Base-by-base conservation (phyloP, 371 early-diverging fungal genomes). In the Entomophthora muscae region DNA sequence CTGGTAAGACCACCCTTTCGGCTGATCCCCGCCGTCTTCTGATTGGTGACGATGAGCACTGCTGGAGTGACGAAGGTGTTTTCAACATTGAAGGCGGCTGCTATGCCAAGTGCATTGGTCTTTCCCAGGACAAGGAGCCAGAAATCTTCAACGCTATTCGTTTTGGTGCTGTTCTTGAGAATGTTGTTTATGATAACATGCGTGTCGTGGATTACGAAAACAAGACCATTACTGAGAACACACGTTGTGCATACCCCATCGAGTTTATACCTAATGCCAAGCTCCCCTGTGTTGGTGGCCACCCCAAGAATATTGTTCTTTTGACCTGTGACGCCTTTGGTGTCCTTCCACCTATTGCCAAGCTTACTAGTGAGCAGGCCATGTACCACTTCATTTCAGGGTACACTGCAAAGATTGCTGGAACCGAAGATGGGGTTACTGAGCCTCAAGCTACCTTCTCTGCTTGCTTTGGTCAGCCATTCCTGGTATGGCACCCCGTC, bases 41-140 rank as follows among this genome's bases (percentile, higher is more conserved):
- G 67, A 95, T 97, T 72, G 98, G 98, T 74, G 98, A 97, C 75
- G 98, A 97, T 73, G 98, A 97, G 76, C 98, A 97, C 77, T 95
- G 95, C 78, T 97, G 98, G 96, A 84, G 86, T 27, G 91, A 95
- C 67, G 78, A 86, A 57, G 96, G 96, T 67, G 77, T 94, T 64
- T 97, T 97, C 86, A 95, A 90, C 76, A 94, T 97, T 70, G 98
- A 97, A 78, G 98, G 98, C 65, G 98, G 98, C 28, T 97, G 98
- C 76, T 97, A 97, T 71, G 98, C 98, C 71, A 97, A 97, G 76
- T 85, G 88, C 73, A 91, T 97, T 68, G 93, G 91, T 68, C 77
- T 97, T 51, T 90, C 90, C 2, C 83, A 82, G 53, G 95, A 91
- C 70, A 95, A 95, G 83, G 98, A 97, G 70, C 98, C 98, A 65